These are phyloP conservation scores for Tulasnella sp. DNA, from an alignment of 768 basidiomycete species.

Conservation along the genomic window DNA sequence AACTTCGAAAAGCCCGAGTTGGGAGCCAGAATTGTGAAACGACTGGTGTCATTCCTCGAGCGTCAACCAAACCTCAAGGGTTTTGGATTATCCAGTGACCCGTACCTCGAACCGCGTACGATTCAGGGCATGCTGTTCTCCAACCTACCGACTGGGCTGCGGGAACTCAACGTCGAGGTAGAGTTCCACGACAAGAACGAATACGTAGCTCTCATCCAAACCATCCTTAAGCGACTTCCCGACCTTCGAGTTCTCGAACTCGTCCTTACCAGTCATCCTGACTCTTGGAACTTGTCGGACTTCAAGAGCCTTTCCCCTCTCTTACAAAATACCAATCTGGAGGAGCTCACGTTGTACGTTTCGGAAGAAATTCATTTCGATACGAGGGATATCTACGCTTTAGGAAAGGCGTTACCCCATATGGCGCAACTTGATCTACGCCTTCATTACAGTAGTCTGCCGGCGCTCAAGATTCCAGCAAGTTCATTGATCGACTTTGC, in stretches of 20 bases:
- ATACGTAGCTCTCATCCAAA: not conserved
- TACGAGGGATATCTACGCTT: not conserved
- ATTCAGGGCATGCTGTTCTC: not conserved
- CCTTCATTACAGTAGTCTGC: not conserved
- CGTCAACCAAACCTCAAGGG: not conserved
- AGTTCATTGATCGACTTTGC: not conserved
- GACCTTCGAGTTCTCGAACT: not conserved
- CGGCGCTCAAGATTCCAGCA: not conserved
- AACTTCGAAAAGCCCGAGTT: not conserved
- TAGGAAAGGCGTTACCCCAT: not conserved
- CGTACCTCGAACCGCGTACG: not conserved
- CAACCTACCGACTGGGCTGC: not conserved
- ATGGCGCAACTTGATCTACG: not conserved
- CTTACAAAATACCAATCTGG: not conserved
- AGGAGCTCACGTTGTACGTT: not conserved
- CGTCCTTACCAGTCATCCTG: not conserved
- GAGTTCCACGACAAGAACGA: not conserved
- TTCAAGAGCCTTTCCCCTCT: not conserved
- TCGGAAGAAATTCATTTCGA: not conserved
- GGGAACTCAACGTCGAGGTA: not conserved
- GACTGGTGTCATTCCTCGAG: not conserved
- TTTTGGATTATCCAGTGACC: not conserved
- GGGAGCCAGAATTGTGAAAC: not conserved
- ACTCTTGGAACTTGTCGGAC: not conserved
- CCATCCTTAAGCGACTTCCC: not conserved